Evolutionary conservation across 352 stramenopile species (phyloP).

Genomic region (Globisporangium lucens): DNA sequence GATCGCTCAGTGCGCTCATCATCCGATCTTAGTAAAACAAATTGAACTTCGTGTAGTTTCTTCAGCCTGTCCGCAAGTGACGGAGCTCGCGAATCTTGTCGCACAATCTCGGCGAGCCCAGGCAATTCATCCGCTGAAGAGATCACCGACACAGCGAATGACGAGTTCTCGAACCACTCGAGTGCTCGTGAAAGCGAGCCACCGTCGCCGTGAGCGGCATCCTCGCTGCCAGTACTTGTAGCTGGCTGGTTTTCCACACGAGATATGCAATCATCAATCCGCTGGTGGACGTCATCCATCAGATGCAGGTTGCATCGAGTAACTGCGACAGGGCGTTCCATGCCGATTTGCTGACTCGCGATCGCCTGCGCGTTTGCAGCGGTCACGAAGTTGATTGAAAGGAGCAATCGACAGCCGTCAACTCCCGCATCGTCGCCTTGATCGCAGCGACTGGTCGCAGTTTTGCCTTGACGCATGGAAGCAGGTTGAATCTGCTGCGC

Average conservation of each 20-base stretch:
- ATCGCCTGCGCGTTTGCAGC: constrained; percentile 6
- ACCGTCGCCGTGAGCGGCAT: neutral
- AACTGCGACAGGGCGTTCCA: constrained; percentile 18
- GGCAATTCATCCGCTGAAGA: constrained; percentile 18
- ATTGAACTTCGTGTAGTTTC: constrained; percentile 24
- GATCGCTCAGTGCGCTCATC: constrained; percentile 25
- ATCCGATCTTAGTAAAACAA: constrained; percentile 38
- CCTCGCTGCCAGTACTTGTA: neutral
- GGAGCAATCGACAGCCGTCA: constrained; percentile 1
- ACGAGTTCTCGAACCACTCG: constrained; percentile 12
- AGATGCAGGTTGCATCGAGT: constrained; percentile 10
- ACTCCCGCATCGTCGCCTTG: neutral
- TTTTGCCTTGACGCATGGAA: neutral
- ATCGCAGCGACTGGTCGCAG: neutral
- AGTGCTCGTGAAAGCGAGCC: constrained; percentile 11
- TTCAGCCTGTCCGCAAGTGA: constrained; percentile 9
- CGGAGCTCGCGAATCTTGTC: neutral
- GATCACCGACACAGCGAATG: constrained; percentile 28
- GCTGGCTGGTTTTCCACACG: neutral
- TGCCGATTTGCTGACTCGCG: constrained; percentile 14
- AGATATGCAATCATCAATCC: constrained; percentile 15
- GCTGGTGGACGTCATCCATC: constrained; percentile 1
- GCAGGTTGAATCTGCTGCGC: constrained; percentile 18
- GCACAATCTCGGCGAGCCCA: neutral
- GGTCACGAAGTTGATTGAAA: constrained; percentile 16